A percentile compares a stretch with the other conserved stretches of the same genome.
Evolutionary conservation across 1,284 basidiomycete species (phyloP).

Genomic region (Phaffia rhodozyma): DNA sequence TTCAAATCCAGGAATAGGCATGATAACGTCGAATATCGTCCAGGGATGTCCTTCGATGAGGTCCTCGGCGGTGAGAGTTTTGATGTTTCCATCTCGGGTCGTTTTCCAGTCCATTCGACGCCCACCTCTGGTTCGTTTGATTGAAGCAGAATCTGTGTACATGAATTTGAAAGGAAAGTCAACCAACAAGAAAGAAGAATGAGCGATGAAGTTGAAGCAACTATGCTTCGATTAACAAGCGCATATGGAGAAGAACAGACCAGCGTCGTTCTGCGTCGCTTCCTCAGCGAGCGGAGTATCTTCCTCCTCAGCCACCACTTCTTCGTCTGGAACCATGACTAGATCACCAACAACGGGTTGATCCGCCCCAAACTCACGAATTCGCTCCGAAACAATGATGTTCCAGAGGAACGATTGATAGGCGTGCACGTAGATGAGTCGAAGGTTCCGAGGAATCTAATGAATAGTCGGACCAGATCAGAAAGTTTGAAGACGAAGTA

Average conservation of each 20-base stretch:
- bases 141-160: not conserved
- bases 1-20: slow-evolving; percentile 88
- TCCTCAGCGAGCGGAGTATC: slow-evolving; percentile 25
- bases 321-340: slow-evolving; percentile 46
- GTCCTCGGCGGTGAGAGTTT: slow-evolving; percentile 54
- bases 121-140: not conserved
- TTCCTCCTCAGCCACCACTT: slow-evolving; percentile 30
- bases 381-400: slow-evolving; percentile 80
- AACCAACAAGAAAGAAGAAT: not conserved
- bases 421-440: slow-evolving; percentile 96
- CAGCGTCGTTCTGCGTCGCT: slow-evolving; percentile 23
- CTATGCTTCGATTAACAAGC: not conserved
- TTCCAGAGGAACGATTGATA: slow-evolving; percentile 99
- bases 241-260: not conserved
- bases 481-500: not conserved
- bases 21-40: slow-evolving; percentile 83
- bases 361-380: slow-evolving; percentile 62
- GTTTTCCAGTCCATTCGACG: slow-evolving; percentile 18
- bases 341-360: slow-evolving; percentile 76
- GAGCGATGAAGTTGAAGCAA: not conserved
- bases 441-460: slow-evolving; percentile 86
- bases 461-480: not conserved
- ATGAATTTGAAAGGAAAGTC: not conserved
- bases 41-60: slow-evolving; percentile 46
- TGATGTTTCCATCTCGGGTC: slow-evolving; percentile 7